Base-by-base conservation (phyloP, 2,329 filamentous ascomycete species). In the Lithohypha guttulata region DNA sequence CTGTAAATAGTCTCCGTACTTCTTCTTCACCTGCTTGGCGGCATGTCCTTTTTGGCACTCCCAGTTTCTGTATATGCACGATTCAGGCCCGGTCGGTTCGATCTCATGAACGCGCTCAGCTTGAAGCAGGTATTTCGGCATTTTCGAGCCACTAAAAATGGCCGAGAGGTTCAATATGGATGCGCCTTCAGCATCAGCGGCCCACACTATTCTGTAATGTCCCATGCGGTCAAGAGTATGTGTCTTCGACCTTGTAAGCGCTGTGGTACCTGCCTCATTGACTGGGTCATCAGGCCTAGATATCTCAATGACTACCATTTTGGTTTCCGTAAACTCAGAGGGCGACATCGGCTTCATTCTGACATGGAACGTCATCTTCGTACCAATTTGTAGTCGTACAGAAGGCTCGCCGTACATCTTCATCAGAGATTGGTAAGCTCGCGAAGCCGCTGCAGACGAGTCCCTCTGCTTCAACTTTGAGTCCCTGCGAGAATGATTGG, bases 31-130 rank as follows among this genome's bases (percentile, higher is more conserved):
- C 25, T 52, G 51, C 52, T 63, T 62, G 11, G 60, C 64, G 35
- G 61, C 28, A 41, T 58, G 53, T 5, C 66, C 67, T 9, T 47
- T 51, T 50, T 68, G 65, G 3, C 54, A 55, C 51, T 68, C 62
- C 66, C 66, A 69, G 28, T 48, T 43, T 38, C 44, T 44, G 29
- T 52, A 52, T 28, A 49, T 44, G 31, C 49, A 42, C 61, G 66
- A 40, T 56, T 51, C 47, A 60, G 50, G 53, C 60, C 52, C 35
- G 48, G 57, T 51, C 41, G 63, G 62, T 14, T 53, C 52, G 23
- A 70, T 53, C 53, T 69, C 66, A 45, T 69, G 65, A n/a, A 66
- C 62, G 8, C 65, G 53, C 47, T 70, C 64, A 20, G 61, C 59
- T 34, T 52, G 56, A 37, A 69, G 41, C 13, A 70, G 33, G n/a